Conservation (phyloP, 83 land plant genomes). For the Thuja plicata region DNA sequence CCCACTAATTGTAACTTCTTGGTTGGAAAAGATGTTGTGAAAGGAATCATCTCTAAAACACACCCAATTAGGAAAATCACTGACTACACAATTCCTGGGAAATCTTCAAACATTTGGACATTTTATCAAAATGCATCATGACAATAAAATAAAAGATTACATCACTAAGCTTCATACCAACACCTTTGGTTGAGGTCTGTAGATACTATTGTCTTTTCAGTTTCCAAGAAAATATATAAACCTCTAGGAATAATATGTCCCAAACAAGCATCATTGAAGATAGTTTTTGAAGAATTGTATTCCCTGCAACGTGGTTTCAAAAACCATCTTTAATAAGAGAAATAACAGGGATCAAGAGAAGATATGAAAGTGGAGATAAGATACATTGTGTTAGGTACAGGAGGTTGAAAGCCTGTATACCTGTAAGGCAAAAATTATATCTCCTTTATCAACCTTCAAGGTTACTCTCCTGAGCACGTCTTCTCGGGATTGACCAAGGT, state of each 20-base stretch:
- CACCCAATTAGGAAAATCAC: neutral
- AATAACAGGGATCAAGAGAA: no score
- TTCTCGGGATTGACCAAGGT: slow-evolving; percentile 48
- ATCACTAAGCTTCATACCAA: neutral
- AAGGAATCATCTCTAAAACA: neutral
- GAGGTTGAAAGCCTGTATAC: neutral
- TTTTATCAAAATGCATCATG: neutral
- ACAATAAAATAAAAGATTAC: neutral
- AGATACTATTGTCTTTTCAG: neutral
- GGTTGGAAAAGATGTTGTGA: neutral
- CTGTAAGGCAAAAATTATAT: neutral
- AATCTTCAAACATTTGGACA: neutral
- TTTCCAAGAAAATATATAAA: neutral
- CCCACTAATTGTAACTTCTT: neutral
- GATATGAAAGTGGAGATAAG: neutral
- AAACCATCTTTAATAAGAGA: neutral
- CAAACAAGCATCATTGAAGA: slow-evolving; percentile 2
- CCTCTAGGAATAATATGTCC: neutral
- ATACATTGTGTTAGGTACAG: neutral
- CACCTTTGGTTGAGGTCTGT: neutral
- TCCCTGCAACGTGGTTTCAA: slow-evolving; percentile 14
- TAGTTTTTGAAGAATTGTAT: slow-evolving; percentile 18
- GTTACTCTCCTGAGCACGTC: slow-evolving; percentile 45
- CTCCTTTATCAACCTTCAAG: neutral
- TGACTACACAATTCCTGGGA: neutral